These are phyloP conservation scores for Gossypium sturtianum DNA, from an alignment of 345 rosid species.

Conservation along the genomic window DNA sequence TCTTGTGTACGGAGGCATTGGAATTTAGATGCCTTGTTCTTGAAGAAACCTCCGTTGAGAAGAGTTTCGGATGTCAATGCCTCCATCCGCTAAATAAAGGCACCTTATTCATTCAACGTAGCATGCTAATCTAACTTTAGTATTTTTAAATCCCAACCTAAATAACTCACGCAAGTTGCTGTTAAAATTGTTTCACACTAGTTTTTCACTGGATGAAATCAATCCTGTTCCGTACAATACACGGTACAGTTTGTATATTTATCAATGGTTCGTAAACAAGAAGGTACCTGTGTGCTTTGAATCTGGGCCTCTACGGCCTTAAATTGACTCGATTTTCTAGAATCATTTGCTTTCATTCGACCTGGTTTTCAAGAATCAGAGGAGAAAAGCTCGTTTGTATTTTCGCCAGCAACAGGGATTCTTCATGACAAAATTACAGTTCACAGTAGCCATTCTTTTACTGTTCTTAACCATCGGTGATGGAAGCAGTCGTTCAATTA, in stretches of 20 bases:
- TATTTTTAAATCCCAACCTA: background rate
- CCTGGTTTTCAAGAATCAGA: background rate
- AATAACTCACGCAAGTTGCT: background rate
- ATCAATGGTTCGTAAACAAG: background rate
- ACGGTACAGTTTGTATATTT: background rate
- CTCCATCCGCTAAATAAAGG: no score
- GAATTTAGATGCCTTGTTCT: no score
- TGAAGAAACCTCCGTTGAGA: no score
- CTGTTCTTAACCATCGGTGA: conserved; percentile 14
- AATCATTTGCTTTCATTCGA: background rate
- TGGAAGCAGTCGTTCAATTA: conserved; percentile 18
- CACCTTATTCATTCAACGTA: background rate
- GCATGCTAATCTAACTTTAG: background rate
- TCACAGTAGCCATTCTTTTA: conserved; percentile 16
- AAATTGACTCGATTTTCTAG: background rate
- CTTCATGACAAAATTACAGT: conserved; percentile 10
- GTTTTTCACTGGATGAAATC: background rate
- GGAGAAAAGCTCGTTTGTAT: background rate
- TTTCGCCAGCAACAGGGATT: background rate
- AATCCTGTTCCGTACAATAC: background rate
- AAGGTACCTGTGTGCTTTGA: no score
- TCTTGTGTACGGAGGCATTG: no score
- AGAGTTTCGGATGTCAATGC: no score
- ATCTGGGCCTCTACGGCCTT: background rate
- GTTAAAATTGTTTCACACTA: background rate